A percentile compares a stretch with the other conserved stretches of the same genome.
phyloP scores from a whole-genome alignment of 2,329 filamentous ascomycete genomes.

The Xylariaceae sp. region DNA sequence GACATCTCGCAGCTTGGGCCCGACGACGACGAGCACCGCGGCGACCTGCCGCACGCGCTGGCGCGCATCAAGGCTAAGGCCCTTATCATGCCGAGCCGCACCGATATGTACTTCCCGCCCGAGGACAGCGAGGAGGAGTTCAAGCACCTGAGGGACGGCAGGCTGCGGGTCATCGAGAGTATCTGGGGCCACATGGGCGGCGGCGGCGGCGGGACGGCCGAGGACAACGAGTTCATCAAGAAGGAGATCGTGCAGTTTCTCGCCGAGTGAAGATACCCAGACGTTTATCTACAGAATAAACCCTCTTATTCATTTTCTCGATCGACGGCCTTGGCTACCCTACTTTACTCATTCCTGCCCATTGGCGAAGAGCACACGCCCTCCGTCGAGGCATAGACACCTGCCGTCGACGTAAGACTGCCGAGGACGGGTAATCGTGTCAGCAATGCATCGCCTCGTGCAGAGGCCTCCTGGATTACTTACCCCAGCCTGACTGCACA shows the following conservation, averaged over 20 bases:
- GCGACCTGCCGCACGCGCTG: slow-evolving; percentile 26
- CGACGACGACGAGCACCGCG: slow-evolving; percentile 21
- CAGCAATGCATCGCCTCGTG: background rate
- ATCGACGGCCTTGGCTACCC: too few species aligned
- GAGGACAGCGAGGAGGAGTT: slow-evolving; percentile 30
- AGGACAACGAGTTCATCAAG: slow-evolving; percentile 13
- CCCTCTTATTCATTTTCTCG: background rate
- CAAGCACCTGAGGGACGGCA: slow-evolving; percentile 23
- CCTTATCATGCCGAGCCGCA: slow-evolving; percentile 30
- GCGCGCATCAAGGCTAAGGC: slow-evolving; percentile 26
- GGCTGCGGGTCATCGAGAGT: slow-evolving; percentile 25
- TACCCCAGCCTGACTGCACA: slow-evolving; percentile 25
- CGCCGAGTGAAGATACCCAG: background rate
- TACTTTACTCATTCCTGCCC: slow-evolving; percentile 19
- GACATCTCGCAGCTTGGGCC: slow-evolving; percentile 23
- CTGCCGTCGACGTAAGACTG: slow-evolving; percentile 25
- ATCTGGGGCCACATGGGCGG: slow-evolving; percentile 34
- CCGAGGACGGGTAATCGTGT: too few species aligned
- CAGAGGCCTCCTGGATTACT: slow-evolving; percentile 5
- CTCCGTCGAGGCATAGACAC: slow-evolving; percentile 24
- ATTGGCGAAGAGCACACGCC: slow-evolving; percentile 23
- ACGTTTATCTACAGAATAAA: background rate
- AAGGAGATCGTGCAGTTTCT: slow-evolving; percentile 3
- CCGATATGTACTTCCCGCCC: slow-evolving; percentile 32
- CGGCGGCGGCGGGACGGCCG: slow-evolving; percentile 20